These are phyloP conservation scores for Syzygium aqueum DNA, from an alignment of 345 rosid genomes.

Conservation along the genomic window DNA sequence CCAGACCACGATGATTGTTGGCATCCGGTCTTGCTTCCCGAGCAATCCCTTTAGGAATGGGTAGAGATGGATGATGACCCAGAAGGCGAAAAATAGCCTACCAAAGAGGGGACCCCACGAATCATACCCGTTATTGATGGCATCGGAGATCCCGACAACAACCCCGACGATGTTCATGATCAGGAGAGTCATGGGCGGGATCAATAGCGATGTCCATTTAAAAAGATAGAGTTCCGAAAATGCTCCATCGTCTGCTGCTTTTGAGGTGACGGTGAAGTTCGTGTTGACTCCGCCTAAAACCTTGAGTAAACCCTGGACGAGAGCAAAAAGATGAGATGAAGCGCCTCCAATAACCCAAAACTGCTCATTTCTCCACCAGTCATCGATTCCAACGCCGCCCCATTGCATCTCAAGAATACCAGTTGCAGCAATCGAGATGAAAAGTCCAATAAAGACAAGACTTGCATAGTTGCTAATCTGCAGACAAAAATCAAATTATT, in stretches of 20 bases:
- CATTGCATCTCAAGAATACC: constrained; percentile 98
- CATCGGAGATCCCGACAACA: constrained; percentile 87
- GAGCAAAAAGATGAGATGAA: constrained; percentile 93
- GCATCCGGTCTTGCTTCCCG: constrained; percentile 93
- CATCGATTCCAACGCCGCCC: constrained; percentile 95
- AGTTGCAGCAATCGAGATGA: constrained; percentile 88
- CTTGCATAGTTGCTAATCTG: constrained; percentile 98
- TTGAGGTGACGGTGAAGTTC: constrained; percentile 90
- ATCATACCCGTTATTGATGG: constrained; percentile 95
- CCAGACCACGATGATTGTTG: constrained; percentile 91
- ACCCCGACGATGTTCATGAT: constrained; percentile 84
- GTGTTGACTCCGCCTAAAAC: constrained; percentile 93
- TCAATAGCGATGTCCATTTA: constrained; percentile 91
- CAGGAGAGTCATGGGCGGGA: constrained; percentile 84
- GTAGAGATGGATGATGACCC: constrained; percentile 93
- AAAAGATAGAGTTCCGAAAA: constrained; percentile 93
- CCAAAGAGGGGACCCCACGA: constrained; percentile 98
- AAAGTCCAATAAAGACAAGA: constrained; percentile 75
- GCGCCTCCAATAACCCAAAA: constrained; percentile 98
- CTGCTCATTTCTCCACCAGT: constrained; percentile 99
- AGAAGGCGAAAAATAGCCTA: constrained; percentile 80
- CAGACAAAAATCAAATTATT: background rate
- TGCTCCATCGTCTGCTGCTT: constrained; percentile 89
- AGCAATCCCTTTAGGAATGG: constrained; percentile 98
- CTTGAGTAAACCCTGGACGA: constrained; percentile 90